Conservation (phyloP, 1,139 yeast genomes). For the Yamadazyma friedrichii region DNA sequence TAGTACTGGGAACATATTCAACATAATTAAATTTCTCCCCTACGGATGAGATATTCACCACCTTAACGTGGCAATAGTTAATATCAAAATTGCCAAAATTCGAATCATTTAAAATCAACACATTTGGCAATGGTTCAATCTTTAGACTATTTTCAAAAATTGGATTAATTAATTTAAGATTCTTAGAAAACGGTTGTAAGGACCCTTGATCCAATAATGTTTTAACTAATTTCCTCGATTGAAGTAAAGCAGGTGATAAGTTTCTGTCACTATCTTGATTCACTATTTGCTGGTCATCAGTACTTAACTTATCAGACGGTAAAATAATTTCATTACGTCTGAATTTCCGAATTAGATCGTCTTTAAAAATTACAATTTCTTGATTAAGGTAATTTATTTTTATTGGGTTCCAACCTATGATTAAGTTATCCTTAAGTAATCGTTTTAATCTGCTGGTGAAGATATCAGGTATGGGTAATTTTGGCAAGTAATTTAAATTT, state of each 20-base stretch:
- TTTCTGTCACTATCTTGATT: slow-evolving; percentile 20
- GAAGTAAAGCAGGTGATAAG: slow-evolving; percentile 44
- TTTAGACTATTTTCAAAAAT: slow-evolving; percentile 68
- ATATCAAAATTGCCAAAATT: slow-evolving; percentile 71
- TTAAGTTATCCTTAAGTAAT: slow-evolving; percentile 53
- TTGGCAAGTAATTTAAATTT: slow-evolving; percentile 65
- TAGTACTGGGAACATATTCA: slow-evolving; percentile 65
- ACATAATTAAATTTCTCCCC: slow-evolving; percentile 55
- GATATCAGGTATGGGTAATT: slow-evolving; percentile 62
- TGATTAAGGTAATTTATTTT: slow-evolving; percentile 78
- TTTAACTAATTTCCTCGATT: slow-evolving; percentile 73
- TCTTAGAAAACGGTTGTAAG: slow-evolving; percentile 71
- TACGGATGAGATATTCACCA: slow-evolving; percentile 65
- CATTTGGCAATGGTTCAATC: slow-evolving; percentile 77
- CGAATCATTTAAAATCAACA: slow-evolving; percentile 64
- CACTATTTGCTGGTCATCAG: slow-evolving; percentile 12
- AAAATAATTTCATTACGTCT: slow-evolving; percentile 67
- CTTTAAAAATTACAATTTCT: slow-evolving; percentile 74
- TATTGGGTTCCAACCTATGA: slow-evolving; percentile 72
- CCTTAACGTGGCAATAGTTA: slow-evolving; percentile 79
- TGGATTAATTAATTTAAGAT: slow-evolving; percentile 64
- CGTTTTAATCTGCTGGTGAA: slow-evolving; percentile 69
- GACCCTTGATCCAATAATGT: slow-evolving; percentile 86
- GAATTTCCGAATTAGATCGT: slow-evolving; percentile 67
- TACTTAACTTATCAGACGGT: slow-evolving; percentile 30